phyloP scores from a whole-genome alignment of 2,329 filamentous ascomycete genomes.

The Venturia aucupariae region DNA sequence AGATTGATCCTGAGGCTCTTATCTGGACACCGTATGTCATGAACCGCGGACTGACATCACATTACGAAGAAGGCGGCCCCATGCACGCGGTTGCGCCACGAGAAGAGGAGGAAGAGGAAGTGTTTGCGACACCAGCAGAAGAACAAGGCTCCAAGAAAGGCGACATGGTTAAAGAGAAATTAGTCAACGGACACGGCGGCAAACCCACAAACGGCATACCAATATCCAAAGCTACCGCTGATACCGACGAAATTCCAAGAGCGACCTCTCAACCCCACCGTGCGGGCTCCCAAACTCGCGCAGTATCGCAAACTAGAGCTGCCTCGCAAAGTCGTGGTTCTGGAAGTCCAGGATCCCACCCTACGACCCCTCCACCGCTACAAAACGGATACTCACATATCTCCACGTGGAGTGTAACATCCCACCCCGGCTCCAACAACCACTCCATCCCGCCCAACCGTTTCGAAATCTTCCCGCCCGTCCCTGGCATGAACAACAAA shows the following conservation, averaged over 20 bases:
- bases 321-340: constrained; percentile 7
- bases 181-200: neutral
- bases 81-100: constrained; percentile 81
- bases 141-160: constrained; percentile 14
- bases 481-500: constrained; percentile 39
- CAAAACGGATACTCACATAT: constrained; percentile 13
- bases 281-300: neutral
- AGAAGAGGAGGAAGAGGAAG: constrained; percentile 57
- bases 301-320: constrained; percentile 1
- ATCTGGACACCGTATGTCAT: constrained; percentile 97
- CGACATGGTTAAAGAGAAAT: constrained; percentile 8
- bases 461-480: constrained; percentile 69
- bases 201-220: constrained; percentile 4
- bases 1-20: constrained; percentile 67
- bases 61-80: constrained; percentile 72
- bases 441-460: constrained; percentile 55
- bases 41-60: constrained; percentile 73
- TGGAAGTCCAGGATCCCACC: constrained; percentile 8
- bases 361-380: constrained; percentile 7
- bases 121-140: constrained; percentile 18
- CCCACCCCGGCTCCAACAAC: constrained; percentile 16
- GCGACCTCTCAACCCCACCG: neutral
- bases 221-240: constrained; percentile 1
- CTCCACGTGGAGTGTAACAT: neutral
- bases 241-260: neutral